phyloP scores from a whole-genome alignment of 805 yeast genomes.

The Nakazawaea molendinolei region DNA sequence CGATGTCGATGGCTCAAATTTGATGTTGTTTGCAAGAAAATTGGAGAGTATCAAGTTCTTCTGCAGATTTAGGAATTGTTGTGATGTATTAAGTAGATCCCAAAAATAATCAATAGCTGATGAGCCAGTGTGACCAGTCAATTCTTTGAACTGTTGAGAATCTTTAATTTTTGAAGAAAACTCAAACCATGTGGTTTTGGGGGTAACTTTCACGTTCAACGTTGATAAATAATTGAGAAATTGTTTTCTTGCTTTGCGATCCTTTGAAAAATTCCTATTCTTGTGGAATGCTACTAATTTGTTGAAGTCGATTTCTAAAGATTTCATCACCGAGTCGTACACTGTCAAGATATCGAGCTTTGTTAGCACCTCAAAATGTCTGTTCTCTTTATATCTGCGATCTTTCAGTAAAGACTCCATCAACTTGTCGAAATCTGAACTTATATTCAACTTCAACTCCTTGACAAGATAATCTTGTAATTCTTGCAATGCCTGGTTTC shows the following conservation, averaged over 20 bases:
- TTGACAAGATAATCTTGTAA: constrained; percentile 43
- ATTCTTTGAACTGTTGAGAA: constrained; percentile 47
- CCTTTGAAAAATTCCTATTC: constrained; percentile 42
- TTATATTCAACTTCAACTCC: constrained; percentile 21
- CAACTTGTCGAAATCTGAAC: constrained; percentile 32
- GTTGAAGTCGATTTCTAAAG: constrained; percentile 26
- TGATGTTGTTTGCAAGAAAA: constrained; percentile 13
- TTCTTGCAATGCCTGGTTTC: constrained; percentile 45
- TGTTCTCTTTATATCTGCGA: constrained; percentile 50
- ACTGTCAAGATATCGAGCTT: constrained; percentile 54
- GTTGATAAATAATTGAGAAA: constrained; percentile 40
- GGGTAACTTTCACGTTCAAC: constrained; percentile 31
- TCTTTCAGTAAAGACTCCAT: constrained; percentile 33
- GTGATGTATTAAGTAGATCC: constrained; percentile 63
- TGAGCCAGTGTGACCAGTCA: constrained; percentile 76
- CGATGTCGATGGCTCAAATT: background rate
- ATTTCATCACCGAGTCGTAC: constrained; percentile 31
- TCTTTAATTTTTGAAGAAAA: constrained; percentile 43
- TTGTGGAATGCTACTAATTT: constrained; percentile 22
- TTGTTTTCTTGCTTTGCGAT: constrained; percentile 58
- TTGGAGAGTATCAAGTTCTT: constrained; percentile 40
- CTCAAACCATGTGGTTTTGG: constrained; percentile 55
- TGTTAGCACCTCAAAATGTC: constrained; percentile 43
- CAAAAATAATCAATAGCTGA: constrained; percentile 69
- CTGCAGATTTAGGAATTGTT: constrained; percentile 47